A percentile compares a stretch with the other conserved stretches of the same genome.
phyloP scores from a whole-genome alignment of 2,329 filamentous ascomycete genomes.

The Nakataea oryzae region DNA sequence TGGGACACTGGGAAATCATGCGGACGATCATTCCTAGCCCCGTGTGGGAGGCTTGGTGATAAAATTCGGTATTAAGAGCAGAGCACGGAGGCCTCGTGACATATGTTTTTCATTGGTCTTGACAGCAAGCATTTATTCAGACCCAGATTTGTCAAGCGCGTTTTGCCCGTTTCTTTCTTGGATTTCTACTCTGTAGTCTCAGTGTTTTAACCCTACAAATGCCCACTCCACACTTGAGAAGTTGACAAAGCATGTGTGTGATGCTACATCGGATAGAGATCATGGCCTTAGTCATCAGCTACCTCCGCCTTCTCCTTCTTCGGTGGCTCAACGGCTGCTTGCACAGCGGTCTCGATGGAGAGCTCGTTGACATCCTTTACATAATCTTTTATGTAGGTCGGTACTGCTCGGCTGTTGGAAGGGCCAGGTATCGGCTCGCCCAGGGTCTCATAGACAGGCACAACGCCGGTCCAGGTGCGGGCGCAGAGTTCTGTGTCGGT shows the following conservation, averaged over 20 bases:
- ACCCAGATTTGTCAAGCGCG: not conserved
- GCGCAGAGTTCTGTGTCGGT: conserved; percentile 28
- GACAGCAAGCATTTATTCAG: not conserved
- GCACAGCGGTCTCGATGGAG: conserved; percentile 12
- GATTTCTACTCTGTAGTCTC: not conserved
- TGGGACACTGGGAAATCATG: conserved; percentile 91
- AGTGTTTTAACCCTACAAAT: no score
- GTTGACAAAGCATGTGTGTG: no score
- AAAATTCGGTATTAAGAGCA: not conserved
- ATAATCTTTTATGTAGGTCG: conserved; percentile 45
- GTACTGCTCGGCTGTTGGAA: conserved; percentile 50
- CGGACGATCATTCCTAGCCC: conserved; percentile 63
- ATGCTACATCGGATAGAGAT: not conserved
- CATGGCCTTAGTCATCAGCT: conserved; percentile 5
- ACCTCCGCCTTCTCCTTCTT: conserved; percentile 6
- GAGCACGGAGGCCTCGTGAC: not conserved
- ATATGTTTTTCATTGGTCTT: not conserved
- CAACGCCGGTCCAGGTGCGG: conserved; percentile 43
- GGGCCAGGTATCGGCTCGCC: conserved; percentile 51
- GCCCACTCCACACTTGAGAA: not conserved
- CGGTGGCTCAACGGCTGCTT: conserved; percentile 10
- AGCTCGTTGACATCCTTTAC: conserved; percentile 24
- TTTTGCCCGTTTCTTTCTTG: not conserved
- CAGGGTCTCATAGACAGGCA: conserved; percentile 52
- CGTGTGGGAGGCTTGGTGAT: conserved; percentile 84